phyloP scores from a whole-genome alignment of 2,329 filamentous ascomycete species.

The Gliomastix tumulicola region DNA sequence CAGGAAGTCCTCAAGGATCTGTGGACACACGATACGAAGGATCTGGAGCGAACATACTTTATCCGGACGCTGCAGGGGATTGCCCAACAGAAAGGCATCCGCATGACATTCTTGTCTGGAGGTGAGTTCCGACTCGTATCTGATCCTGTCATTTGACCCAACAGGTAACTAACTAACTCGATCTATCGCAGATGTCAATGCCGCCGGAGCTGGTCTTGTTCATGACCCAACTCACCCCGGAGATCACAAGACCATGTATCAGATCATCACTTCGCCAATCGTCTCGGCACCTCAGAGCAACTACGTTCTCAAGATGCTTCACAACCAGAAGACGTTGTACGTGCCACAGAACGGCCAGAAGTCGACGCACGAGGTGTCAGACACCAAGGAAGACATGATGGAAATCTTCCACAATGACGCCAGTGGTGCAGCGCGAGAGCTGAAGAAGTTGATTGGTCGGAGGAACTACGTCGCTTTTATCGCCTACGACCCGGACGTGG shows the following conservation, averaged over 20 bases:
- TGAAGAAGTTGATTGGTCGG: conserved; percentile 87
- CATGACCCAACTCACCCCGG: conserved; percentile 88
- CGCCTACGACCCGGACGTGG: conserved; percentile 84
- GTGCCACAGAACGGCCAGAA: conserved; percentile 80
- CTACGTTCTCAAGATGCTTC: conserved; percentile 90
- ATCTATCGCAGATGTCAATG: conserved; percentile 63
- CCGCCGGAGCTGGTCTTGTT: conserved; percentile 83
- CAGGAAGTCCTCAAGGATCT: conserved; percentile 91
- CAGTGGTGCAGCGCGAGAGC: conserved; percentile 71
- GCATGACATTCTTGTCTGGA: conserved; percentile 95
- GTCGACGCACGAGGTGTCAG: conserved; percentile 66
- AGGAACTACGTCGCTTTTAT: conserved; percentile 90
- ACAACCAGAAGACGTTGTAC: conserved; percentile 89
- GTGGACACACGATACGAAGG: conserved; percentile 98
- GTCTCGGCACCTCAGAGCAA: conserved; percentile 80
- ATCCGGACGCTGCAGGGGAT: conserved; percentile 95
- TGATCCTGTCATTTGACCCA: neutral
- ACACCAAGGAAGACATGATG: conserved; percentile 99
- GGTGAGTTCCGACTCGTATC: too few relatives aligned
- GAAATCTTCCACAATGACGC: conserved; percentile 97
- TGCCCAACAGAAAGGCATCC: conserved; percentile 85
- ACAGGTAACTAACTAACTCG: neutral
- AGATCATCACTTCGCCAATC: conserved; percentile 87
- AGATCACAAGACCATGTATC: conserved; percentile 99
- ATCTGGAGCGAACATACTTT: conserved; percentile 91